A percentile compares a stretch with the other conserved stretches of the same genome.
phyloP scores from a whole-genome alignment of 441 rosid species.

The Omphalea diandra region DNA sequence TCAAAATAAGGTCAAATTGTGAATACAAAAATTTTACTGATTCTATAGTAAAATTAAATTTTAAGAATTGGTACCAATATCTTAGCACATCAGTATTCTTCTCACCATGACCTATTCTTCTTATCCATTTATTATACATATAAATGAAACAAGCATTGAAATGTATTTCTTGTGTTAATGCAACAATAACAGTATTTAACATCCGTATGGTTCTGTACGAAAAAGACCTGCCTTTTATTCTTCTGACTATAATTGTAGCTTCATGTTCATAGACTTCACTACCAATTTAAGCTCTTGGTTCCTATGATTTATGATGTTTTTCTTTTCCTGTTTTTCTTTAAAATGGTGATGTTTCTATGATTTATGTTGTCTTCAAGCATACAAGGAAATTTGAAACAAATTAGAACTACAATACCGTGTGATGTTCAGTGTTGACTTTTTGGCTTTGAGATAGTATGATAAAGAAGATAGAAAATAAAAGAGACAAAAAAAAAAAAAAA shows the following conservation, averaged over 20 bases:
- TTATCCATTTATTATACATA: not conserved
- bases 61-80: not conserved
- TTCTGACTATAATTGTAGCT: not conserved
- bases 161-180: not conserved
- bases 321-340: not conserved
- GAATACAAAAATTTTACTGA: not conserved
- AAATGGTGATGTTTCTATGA: not conserved
- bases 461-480: not conserved
- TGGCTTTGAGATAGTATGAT: not conserved
- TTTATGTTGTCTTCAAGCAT: not conserved
- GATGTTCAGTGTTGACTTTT: not conserved
- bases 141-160: not conserved
- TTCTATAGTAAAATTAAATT: not conserved
- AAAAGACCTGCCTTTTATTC: not conserved
- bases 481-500: not conserved
- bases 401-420: not conserved
- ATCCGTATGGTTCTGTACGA: not conserved
- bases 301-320: not conserved
- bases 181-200: not conserved
- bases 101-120: not conserved
- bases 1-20: not conserved
- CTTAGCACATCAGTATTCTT: not conserved
- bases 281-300: not conserved
- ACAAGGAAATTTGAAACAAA: not conserved
- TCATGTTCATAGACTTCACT: not conserved